Evolutionary conservation across 108 stramenopile genomes (phyloP).

Genomic region (Fragilaria crotonensis): DNA sequence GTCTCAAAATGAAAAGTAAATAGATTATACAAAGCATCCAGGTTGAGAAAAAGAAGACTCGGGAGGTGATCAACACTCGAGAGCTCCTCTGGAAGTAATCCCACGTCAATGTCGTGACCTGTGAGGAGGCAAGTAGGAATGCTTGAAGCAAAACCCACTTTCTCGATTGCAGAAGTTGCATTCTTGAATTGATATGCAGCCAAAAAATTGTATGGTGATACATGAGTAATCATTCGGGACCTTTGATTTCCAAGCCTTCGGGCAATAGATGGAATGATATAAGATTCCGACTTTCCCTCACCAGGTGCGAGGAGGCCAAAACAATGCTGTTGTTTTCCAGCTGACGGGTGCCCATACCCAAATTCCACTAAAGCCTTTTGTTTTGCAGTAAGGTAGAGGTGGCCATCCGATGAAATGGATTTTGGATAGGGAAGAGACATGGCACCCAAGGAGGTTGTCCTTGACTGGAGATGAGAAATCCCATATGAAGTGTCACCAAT

Average conservation of each 20-base stretch:
- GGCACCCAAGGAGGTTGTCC: neutral
- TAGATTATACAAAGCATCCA: neutral
- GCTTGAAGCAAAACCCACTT: neutral
- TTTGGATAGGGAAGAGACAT: neutral
- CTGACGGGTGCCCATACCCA: neutral
- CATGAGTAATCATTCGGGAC: neutral
- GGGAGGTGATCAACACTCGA: neutral
- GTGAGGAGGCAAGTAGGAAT: neutral
- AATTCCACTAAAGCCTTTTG: neutral
- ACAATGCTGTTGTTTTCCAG: neutral
- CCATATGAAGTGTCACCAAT: neutral
- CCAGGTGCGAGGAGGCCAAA: neutral
- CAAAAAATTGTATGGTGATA: neutral
- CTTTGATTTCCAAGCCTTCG: neutral
- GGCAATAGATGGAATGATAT: neutral
- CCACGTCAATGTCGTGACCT: neutral
- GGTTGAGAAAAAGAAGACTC: neutral
- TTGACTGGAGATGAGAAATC: neutral
- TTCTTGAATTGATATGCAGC: neutral
- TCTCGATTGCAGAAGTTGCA: neutral
- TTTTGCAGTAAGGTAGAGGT: neutral
- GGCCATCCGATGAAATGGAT: neutral
- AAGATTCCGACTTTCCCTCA: neutral
- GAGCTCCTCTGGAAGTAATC: neutral
- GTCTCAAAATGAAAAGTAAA: neutral